A percentile compares a stretch with the other conserved stretches of the same genome.
Conservation (phyloP, 106 monocot species). For the Agapanthus africanus region DNA sequence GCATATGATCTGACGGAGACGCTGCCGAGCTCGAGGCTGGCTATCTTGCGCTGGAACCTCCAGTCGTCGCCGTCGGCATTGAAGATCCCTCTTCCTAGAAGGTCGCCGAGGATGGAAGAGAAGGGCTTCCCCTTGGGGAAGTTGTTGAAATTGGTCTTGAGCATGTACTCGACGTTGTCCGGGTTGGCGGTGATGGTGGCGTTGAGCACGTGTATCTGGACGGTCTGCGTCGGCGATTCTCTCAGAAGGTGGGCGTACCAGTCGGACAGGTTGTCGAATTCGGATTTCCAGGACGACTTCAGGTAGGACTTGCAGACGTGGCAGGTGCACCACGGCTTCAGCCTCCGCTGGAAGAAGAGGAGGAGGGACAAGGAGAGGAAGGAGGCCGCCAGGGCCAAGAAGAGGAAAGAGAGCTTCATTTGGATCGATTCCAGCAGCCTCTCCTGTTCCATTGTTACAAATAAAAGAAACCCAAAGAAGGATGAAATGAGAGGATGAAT, state of each 20-base stretch:
- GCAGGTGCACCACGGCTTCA: constrained; percentile 26
- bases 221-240: no score
- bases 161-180: constrained; percentile 41
- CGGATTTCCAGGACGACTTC: no score
- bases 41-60: constrained; percentile 39
- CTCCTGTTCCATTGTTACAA: no score
- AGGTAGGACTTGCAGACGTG: constrained; percentile 16
- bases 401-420: neutral
- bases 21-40: constrained; percentile 37
- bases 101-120: constrained; percentile 32
- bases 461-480: no score
- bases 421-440: constrained; percentile 2
- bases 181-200: constrained; percentile 41
- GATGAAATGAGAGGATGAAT: no score
- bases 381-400: neutral
- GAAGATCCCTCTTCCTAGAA: constrained; percentile 35
- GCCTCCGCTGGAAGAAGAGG: neutral
- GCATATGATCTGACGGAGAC: constrained; percentile 21
- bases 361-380: constrained; percentile 13
- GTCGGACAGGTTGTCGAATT: no score
- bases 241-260: constrained; percentile 42
- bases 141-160: constrained; percentile 32
- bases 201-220: constrained; percentile 30
- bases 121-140: constrained; percentile 44
- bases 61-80: constrained; percentile 40